Evolutionary conservation across 106 monocot species (phyloP).

Genomic region (Cymbidium sinense): DNA sequence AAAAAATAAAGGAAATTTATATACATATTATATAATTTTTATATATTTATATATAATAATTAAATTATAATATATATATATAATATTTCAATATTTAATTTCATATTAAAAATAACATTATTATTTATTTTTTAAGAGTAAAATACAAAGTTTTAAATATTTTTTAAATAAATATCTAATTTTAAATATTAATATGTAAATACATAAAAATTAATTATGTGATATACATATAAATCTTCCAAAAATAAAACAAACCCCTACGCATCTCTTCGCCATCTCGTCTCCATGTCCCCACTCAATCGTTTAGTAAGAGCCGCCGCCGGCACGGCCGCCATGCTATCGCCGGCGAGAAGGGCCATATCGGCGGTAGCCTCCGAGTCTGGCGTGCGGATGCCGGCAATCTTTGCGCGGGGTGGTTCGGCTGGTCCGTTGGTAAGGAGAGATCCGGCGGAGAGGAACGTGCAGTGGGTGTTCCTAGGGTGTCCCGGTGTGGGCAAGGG

Average conservation of each 20-base stretch:
- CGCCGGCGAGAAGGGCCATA: constrained; percentile 7
- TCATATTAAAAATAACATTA: too few species aligned
- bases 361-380: constrained; percentile 28
- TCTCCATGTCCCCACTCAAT: not conserved
- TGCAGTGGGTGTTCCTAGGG: constrained; percentile 93
- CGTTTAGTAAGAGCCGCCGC: not conserved
- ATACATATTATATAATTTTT: too few species aligned
- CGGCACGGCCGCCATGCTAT: not conserved
- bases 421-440: not conserved
- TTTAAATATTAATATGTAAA: too few species aligned
- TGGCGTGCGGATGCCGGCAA: constrained; percentile 17
- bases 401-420: not conserved
- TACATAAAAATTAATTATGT: too few species aligned
- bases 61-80: too few species aligned
- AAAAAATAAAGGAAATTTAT: not conserved
- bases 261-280: not conserved
- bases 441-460: constrained; percentile 32
- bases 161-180: too few species aligned
- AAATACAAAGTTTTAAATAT: too few species aligned
- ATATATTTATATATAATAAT: too few species aligned
- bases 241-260: constrained; percentile 4
- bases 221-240: too few species aligned
- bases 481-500: constrained; percentile 97
- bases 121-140: too few species aligned
- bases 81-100: too few species aligned